Evolutionary conservation across 2,329 filamentous ascomycete genomes (phyloP), one percentile per base, ranked within the genome.

Genomic region (Nemania serpens): DNA sequence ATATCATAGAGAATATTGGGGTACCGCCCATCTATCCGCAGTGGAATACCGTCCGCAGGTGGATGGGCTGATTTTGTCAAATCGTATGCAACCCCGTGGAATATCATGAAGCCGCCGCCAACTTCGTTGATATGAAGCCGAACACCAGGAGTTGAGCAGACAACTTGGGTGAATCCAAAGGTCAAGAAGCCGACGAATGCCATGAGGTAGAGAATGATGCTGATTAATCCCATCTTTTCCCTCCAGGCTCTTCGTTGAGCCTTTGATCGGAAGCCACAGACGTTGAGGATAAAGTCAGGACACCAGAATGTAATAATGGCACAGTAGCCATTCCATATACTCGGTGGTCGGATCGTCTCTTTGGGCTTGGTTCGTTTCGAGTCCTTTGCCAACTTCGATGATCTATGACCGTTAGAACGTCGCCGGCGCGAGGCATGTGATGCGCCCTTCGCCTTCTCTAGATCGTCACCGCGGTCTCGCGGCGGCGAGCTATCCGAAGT

Each of bases 181-280:
- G 95, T 99, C 55, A 99, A 80, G 78, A 94, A 99, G 72, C 95
- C 95, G 49, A 99, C 94, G 72, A 93, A 87, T 10, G 87, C 84
- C 81, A 93, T 96, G 73, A 98, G 93, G 62, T 89, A 73, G 34
- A 97, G 73, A 73, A 99, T 99, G 73, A 99, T 88, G 77, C 93
- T 97, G 78, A 97, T 91, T 60, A 99, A 79, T 2, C 95, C 95
- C 82, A 99, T 96, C 83, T 99, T 99, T 75, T 99, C 95, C 67
- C 95, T 87, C 95, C 95, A 99, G 2, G 95, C 95, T 71, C 92
- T 86, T 73, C 93, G 90, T 75, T 98, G 92, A 15, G 89, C 92
- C 75, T 91, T 95, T 47, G 91, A 84, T 7, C 88, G 87, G 82
- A 91, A 96, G 41, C 93, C 93, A 71, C 93, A 95, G 76, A 91